Evolutionary conservation across 2,329 filamentous ascomycete genomes (phyloP), one percentile per base, ranked within the genome.

Genomic region (Lanzia echinophila): DNA sequence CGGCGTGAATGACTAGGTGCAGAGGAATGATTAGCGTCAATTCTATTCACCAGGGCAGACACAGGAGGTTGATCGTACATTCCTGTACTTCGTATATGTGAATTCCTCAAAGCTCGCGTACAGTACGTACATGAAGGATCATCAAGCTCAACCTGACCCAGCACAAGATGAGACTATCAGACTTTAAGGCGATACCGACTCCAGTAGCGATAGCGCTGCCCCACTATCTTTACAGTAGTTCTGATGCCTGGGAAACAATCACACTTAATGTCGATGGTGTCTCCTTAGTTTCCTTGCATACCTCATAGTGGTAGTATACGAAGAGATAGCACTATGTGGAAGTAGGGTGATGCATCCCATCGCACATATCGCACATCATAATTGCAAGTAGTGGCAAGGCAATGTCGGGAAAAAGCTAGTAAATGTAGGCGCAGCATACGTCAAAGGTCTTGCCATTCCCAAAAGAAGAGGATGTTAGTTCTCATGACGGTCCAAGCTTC

Each of bases 31-130:
- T 5, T 17, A 19, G 15, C 17, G 20, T 41, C 20, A 19, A 41
- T 41, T 41, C 24, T 28, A 8, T 41, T n/a, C 12, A 47, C 38
- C 24, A 31, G 47, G 50, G 43, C 44, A 53, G 50, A 53, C 28
- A 24, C 34, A 41, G 17, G n/a, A 28, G 17, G 28, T 24, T 41
- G 20, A 41, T 24, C 39, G 5, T 32, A 19, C 11, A 15, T 15
- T 43, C n/a, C n/a, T n/a, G n/a, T n/a, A n/a, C n/a, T n/a, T 13
- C 33, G 33, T 15, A 34, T 28, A 24, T 24, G 33, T 32, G 28
- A 48, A 19, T 42, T 15, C n/a, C 48, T 31, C 38, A 20, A 38
- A 51, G 44, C 31, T 36, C 11, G 20, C 32, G 12, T 39, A 34
- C 24, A 28, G 24, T 4, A 28, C 28, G n/a, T 2, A 48, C 10